phyloP scores from a whole-genome alignment of 176 grass and related monocot species.

The Echinochloa phyllopogon region DNA sequence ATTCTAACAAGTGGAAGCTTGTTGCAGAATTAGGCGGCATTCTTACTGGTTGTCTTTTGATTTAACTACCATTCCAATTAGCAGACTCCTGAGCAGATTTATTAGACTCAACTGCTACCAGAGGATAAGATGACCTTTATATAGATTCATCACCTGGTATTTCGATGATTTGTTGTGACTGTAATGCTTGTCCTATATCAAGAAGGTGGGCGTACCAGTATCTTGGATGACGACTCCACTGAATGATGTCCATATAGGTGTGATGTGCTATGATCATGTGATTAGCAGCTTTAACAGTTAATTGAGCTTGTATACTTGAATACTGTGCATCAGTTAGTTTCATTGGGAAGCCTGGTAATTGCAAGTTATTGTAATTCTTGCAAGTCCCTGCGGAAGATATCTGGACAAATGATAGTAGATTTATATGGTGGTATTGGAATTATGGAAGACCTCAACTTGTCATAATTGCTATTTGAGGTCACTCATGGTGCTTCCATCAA shows the following conservation, averaged over 20 bases:
- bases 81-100: conserved; percentile 57
- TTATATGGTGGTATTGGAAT: conserved; percentile 51
- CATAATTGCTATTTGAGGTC: conserved; percentile 52
- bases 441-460: conserved; percentile 54
- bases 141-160: conserved; percentile 56
- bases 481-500: conserved; percentile 39
- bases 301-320: conserved; percentile 46
- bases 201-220: conserved; percentile 45
- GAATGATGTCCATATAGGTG: conserved; percentile 36
- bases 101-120: conserved; percentile 56
- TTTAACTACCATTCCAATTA: conserved; percentile 63
- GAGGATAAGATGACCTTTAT: conserved; percentile 43
- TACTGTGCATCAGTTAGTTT: conserved; percentile 57
- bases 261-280: conserved; percentile 32
- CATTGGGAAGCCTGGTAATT: conserved; percentile 51
- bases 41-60: conserved; percentile 75
- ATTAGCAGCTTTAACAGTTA: conserved; percentile 58
- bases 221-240: conserved; percentile 49
- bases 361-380: conserved; percentile 45
- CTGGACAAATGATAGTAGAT: conserved; percentile 53
- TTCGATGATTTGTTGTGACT: conserved; percentile 35
- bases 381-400: conserved; percentile 51
- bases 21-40: conserved; percentile 84
- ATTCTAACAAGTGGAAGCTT: conserved; percentile 77
- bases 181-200: conserved; percentile 54